Evolutionary conservation across 768 basidiomycete species (phyloP), one percentile per base, ranked within the genome.

Genomic region (Russula sp.): DNA sequence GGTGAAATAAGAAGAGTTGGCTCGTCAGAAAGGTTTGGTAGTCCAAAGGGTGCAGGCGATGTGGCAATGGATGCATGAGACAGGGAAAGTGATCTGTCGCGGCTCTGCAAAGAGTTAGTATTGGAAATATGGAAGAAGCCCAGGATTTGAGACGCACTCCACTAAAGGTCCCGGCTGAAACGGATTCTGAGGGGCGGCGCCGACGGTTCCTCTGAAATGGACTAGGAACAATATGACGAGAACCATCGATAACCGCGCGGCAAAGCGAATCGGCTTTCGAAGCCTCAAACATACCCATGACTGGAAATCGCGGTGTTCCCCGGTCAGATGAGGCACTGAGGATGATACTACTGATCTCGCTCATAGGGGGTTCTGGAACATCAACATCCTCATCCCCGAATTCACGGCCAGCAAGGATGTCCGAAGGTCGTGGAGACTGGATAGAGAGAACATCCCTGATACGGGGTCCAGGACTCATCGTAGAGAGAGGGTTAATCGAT

Each of bases 401-500:
- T 36, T 81, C 69, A 62, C 74, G 81, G 20, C 85, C 86, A 9
- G 86, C 80, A 32, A 88, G 76, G 59, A 88, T 88, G 68, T 89
- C 87, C 29, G 81, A 80, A 14, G 86, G 85, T 16, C 79, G 79
- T n/a, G 83, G 83, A 5, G 25, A 78, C 76, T 66, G 77, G 70
- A 51, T 71, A 60, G 62, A 67, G n/a, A 72, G 64, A 20, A 61
- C 46, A 34, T 66, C 54, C 62, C 70, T 58, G 36, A 67, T 73
- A 69, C 79, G 79, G 13, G 78, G 76, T 42, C 75, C 73, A 0
- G 84, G 82, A 61, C 82, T 84, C 69, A 90, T 79, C 8, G 86
- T 90, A n/a, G 85, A 88, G 69, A 86, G 73, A 53, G 88, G 89
- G 61, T 90, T 81, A 73, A 90, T 86, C 34, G 74, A 66, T 39